Percentiles rank a stretch among this genome's conserved stretches.
These are phyloP conservation scores for Monilinia aucupariae DNA, from an alignment of 2,329 filamentous ascomycete species.

Conservation along the genomic window DNA sequence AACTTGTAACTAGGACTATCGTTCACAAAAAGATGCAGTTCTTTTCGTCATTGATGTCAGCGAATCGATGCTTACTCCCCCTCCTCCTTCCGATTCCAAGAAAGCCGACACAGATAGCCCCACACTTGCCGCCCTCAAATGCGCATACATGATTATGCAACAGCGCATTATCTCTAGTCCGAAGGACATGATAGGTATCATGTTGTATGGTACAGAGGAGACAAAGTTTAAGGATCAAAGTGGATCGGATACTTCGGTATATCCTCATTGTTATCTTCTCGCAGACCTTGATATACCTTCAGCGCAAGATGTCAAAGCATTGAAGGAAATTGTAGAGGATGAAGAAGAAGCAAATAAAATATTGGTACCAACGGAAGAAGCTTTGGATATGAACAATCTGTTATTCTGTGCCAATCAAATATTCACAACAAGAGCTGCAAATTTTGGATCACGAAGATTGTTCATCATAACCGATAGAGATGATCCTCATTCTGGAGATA, in stretches of 20 bases:
- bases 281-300: slow-evolving; percentile 83
- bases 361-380: slow-evolving; percentile 62
- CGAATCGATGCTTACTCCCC: slow-evolving; percentile 72
- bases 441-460: slow-evolving; percentile 86
- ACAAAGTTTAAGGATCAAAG: slow-evolving; percentile 68
- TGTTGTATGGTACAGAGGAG: slow-evolving; percentile 84
- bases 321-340: slow-evolving; percentile 73
- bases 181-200: slow-evolving; percentile 92
- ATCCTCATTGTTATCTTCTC: slow-evolving; percentile 89
- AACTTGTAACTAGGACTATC: slow-evolving; percentile 63
- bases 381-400: slow-evolving; percentile 77
- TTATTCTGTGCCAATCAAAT: slow-evolving; percentile 95
- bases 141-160: slow-evolving; percentile 92
- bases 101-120: slow-evolving; percentile 75
- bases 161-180: slow-evolving; percentile 97
- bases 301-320: slow-evolving; percentile 75
- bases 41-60: slow-evolving; percentile 92
- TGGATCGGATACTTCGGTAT: slow-evolving; percentile 53
- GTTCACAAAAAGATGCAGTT: slow-evolving; percentile 93
- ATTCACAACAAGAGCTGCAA: slow-evolving; percentile 89
- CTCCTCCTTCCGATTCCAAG: slow-evolving; percentile 60
- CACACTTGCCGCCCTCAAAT: slow-evolving; percentile 80
- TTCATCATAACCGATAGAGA: slow-evolving; percentile 97
- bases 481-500: slow-evolving; percentile 70
- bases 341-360: slow-evolving; percentile 66